phyloP scores from a whole-genome alignment of 805 yeast genomes.

The Pichia pseudocactophila region DNA sequence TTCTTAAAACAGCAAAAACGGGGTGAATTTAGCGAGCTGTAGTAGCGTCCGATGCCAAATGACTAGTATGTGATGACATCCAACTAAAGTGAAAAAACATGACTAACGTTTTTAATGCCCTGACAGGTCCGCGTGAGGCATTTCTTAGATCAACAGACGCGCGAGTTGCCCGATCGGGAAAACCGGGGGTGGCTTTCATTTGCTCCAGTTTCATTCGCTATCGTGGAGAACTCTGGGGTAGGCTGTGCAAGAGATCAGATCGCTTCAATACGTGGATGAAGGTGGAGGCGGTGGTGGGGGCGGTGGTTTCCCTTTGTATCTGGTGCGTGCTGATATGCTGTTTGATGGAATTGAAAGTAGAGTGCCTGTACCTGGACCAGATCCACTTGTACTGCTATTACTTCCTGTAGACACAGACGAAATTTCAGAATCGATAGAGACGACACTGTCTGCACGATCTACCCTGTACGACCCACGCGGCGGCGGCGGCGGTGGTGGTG shows the following conservation, averaged over 20 bases:
- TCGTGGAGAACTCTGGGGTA: no score
- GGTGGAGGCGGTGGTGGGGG: slow-evolving; percentile 6
- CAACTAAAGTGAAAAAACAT: not conserved
- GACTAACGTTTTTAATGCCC: not conserved
- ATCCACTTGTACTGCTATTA: not conserved
- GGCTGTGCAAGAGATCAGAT: no score
- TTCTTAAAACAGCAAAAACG: no score
- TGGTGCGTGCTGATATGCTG: no score
- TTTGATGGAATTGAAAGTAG: not conserved
- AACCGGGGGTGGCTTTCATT: no score
- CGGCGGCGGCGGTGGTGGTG: slow-evolving; percentile 2
- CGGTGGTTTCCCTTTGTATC: not conserved
- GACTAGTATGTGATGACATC: no score
- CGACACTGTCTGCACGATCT: no score
- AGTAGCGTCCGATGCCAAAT: no score
- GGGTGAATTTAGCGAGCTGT: no score
- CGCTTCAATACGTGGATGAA: no score
- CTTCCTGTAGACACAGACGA: not conserved
- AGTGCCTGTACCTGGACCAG: not conserved
- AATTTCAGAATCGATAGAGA: not conserved
- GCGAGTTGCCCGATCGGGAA: no score
- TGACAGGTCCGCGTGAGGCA: slow-evolving; percentile 1
- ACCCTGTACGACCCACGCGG: not conserved
- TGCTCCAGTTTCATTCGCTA: no score
- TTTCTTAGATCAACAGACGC: not conserved